Conservation (phyloP, 768 basidiomycete genomes). For the Tubosaeta sp. region DNA sequence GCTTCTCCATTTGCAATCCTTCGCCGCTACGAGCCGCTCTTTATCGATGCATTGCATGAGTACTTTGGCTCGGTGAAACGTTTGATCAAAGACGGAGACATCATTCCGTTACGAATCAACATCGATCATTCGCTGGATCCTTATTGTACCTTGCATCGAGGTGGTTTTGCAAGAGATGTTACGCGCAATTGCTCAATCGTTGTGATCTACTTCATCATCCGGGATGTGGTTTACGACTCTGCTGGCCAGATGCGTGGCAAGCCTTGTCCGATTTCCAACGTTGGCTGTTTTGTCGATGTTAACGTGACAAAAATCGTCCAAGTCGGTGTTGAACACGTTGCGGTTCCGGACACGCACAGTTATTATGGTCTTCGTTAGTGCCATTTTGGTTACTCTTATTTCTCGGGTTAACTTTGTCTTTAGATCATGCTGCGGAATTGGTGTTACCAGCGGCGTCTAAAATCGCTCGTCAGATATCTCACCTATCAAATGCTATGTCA, state of each 20-base stretch:
- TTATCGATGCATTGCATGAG: conserved; percentile 55
- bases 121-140: conserved; percentile 38
- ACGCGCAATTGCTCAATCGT: conserved; percentile 31
- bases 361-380: conserved; percentile 50
- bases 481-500: conserved; percentile 59
- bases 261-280: conserved; percentile 56
- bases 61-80: conserved; percentile 55
- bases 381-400: not conserved
- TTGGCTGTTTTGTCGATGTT: conserved; percentile 85
- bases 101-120: conserved; percentile 63
- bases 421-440: conserved; percentile 16
- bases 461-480: conserved; percentile 45
- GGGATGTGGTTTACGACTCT: conserved; percentile 66
- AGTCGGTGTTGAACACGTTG: conserved; percentile 67
- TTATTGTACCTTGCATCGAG: not conserved
- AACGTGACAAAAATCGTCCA: conserved; percentile 72
- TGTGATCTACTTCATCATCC: conserved; percentile 73
- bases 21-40: conserved; percentile 57
- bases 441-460: conserved; percentile 14
- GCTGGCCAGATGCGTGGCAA: conserved; percentile 39
- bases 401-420: conserved; percentile 12
- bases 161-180: conserved; percentile 2
- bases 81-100: conserved; percentile 69
- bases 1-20: conserved; percentile 69
- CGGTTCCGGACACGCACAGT: conserved; percentile 48